Evolutionary conservation across 139 green algal species (phyloP), one percentile per base, ranked within the genome.

Genomic region (Astrephomene gubernaculifera): DNA sequence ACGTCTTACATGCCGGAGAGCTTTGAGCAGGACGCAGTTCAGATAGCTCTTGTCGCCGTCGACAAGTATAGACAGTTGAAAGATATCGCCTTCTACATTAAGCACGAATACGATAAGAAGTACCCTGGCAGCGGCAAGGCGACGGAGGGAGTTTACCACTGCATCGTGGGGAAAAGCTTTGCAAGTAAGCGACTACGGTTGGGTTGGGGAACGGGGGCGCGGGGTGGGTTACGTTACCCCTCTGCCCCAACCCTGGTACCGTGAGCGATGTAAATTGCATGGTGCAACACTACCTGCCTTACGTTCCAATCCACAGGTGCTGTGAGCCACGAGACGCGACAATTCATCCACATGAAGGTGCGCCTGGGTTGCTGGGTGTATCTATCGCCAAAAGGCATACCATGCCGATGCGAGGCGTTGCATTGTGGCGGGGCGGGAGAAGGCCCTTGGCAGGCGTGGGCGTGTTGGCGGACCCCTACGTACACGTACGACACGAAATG

Each of bases 131-230:
- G 88, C 72, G 93, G 93, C 12, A 96, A 96, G 74, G 93, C 93
- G 7, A 95, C 93, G 19, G 94, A 96, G 75, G 94, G 94, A 2
- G 94, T 96, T 21, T 97, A 96, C 84, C 94, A 97, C 87, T 95
- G 91, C 64, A 88, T 94, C 10, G 91, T 93, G 22, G 94, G 94
- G 21, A 94, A 95, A 24, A 91, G 87, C 71, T 97, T 96, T 83
- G 94, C 93, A 73, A 93, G 92, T 95, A 52, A 90, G 92, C 90
- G 1, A 19, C 36, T 7, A 24, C 27, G 45, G n/a, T 8, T 12
- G 29, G 52, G 38, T 44, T 10, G 12, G 44, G 7, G 10, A 27
- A 49, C 25, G 67, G 41, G 39, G 38, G 41, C 39, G 68, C 68
- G 68, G 68, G 68, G 39, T 27, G 68, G 68, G 25, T 25, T 57